phyloP scores from a whole-genome alignment of 2,329 filamentous ascomycete species.

The Exophiala oligosperma region DNA sequence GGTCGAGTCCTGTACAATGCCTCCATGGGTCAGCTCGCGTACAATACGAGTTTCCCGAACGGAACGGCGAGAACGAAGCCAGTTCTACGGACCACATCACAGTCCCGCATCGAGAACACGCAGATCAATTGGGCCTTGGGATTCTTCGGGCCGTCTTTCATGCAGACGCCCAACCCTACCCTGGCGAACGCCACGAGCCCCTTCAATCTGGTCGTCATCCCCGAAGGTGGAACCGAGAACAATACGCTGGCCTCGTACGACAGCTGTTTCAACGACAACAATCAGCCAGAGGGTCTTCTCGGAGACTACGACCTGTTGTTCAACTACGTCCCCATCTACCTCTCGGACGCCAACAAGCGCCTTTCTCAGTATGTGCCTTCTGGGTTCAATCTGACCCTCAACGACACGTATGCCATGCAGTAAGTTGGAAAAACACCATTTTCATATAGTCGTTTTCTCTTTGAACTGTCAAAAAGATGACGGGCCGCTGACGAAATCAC shows the following conservation, averaged over 20 bases:
- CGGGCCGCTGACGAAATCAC: too few relatives aligned
- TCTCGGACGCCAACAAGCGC: constrained; percentile 46
- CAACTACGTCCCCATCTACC: constrained; percentile 48
- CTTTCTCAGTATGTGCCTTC: constrained; percentile 49
- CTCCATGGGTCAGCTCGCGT: constrained; percentile 47
- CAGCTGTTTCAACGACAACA: constrained; percentile 41
- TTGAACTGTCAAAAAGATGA: too few relatives aligned
- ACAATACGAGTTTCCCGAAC: constrained; percentile 48
- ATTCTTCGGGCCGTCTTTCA: constrained; percentile 53
- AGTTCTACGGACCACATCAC: constrained; percentile 55
- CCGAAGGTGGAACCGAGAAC: constrained; percentile 52
- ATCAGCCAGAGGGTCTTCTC: constrained; percentile 38
- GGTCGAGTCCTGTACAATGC: constrained; percentile 56
- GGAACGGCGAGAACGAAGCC: constrained; percentile 51
- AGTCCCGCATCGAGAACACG: constrained; percentile 57
- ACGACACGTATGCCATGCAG: constrained; percentile 54
- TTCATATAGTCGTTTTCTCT: neutral
- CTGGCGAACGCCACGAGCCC: constrained; percentile 44
- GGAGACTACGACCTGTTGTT: constrained; percentile 39
- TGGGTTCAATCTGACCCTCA: constrained; percentile 50
- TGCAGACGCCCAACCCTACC: constrained; percentile 34
- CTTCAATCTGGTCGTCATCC: constrained; percentile 50
- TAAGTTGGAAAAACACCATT: neutral
- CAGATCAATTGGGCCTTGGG: constrained; percentile 54
- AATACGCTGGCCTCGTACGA: constrained; percentile 56